A percentile compares a stretch with the other conserved stretches of the same genome.
These are phyloP conservation scores for Epithemia pelagica DNA, from an alignment of 108 stramenopile species.

Conservation along the genomic window DNA sequence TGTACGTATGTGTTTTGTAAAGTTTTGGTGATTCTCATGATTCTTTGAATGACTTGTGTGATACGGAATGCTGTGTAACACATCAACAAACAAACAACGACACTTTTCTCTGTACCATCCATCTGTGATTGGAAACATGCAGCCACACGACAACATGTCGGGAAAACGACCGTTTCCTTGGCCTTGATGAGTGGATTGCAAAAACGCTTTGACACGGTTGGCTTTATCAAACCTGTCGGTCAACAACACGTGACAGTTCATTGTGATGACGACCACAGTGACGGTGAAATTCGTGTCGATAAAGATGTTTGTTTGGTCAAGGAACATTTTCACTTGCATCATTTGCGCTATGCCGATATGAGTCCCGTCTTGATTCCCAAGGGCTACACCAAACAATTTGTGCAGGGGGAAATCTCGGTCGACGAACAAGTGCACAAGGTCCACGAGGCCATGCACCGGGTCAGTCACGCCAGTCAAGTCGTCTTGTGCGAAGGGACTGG, in stretches of 20 bases:
- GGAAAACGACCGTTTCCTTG: conserved; percentile 88
- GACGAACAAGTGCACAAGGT: conserved; percentile 57
- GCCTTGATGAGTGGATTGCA: conserved; percentile 85
- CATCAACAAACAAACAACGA: no score
- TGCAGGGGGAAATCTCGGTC: conserved; percentile 76
- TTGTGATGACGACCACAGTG: conserved; percentile 18
- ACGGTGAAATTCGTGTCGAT: conserved; percentile 76
- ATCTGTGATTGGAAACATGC: conserved; percentile 38
- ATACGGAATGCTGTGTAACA: no score
- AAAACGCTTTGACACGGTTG: conserved; percentile 84
- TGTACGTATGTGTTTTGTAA: no score
- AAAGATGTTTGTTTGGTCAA: conserved; percentile 88
- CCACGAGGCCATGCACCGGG: conserved; percentile 45
- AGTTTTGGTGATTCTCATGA: no score
- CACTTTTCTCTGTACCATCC: no score
- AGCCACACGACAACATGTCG: conserved; percentile 94
- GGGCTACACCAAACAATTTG: conserved; percentile 89
- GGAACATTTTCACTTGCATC: conserved; percentile 83
- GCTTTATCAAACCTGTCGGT: conserved; percentile 95
- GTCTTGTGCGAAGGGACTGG: conserved; percentile 94
- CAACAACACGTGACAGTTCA: conserved; percentile 74
- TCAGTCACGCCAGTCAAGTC: conserved; percentile 45
- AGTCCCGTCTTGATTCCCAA: conserved; percentile 90
- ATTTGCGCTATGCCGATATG: conserved; percentile 88
- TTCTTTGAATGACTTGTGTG: no score